Percentiles rank a stretch among this genome's conserved stretches.
These are phyloP conservation scores for Byssoonygena ceratinophila DNA, from an alignment of 2,329 filamentous ascomycete genomes.

Conservation along the genomic window DNA sequence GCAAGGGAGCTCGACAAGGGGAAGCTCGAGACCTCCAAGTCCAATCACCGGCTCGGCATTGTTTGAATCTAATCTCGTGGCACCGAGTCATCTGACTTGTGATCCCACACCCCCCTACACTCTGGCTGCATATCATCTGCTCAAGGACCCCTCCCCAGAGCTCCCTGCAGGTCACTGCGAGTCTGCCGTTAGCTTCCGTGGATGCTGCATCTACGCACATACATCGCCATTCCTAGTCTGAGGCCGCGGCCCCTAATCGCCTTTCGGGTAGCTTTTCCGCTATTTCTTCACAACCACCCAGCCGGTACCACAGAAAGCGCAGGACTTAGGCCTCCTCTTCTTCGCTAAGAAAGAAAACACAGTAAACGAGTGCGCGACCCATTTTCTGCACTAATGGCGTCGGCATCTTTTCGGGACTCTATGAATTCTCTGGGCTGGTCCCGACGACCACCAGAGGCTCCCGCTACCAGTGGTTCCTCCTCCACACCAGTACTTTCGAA, in stretches of 20 bases:
- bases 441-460: slow-evolving; percentile 57
- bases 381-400: slow-evolving; percentile 53
- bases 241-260: neutral
- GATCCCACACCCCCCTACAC: neutral
- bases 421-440: slow-evolving; percentile 95
- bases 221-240: neutral
- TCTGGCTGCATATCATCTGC: slow-evolving; percentile 10
- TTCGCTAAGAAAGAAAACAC: no score
- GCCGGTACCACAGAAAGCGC: neutral
- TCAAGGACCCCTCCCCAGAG: neutral
- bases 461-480: slow-evolving; percentile 51
- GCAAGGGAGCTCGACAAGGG: neutral
- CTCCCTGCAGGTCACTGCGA: slow-evolving; percentile 3
- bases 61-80: slow-evolving; percentile 2
- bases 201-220: neutral
- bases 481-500: slow-evolving; percentile 67
- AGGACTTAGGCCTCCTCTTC: neutral
- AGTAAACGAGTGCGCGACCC: neutral
- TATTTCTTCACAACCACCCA: slow-evolving; percentile 3
- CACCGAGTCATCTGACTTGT: slow-evolving; percentile 10
- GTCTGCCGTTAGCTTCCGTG: slow-evolving; percentile 11
- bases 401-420: slow-evolving; percentile 79
- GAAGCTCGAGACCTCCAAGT: neutral
- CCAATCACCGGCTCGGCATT: slow-evolving; percentile 9
- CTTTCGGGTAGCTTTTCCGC: neutral